Conservation (phyloP, 202 grass and related monocot species). For the Brachypodium distachyon region DNA sequence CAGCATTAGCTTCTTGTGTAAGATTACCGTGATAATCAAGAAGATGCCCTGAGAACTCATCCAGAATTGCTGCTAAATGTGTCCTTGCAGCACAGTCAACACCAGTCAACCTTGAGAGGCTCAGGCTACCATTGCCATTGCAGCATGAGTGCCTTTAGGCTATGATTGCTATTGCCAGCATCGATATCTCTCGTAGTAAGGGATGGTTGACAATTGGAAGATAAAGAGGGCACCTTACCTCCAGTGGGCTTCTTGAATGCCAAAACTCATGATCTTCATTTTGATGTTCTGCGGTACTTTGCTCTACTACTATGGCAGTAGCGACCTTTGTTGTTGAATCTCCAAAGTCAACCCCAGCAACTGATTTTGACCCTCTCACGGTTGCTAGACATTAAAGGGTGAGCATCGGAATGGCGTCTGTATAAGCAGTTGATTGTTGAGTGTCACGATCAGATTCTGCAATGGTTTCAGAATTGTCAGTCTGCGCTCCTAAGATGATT, state of each 20-base stretch:
- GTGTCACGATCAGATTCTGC: slow-evolving; percentile 22
- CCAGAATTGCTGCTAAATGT: slow-evolving; percentile 49
- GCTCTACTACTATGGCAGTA: not conserved
- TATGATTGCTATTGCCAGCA: slow-evolving; percentile 15
- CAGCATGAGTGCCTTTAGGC: too few relatives aligned
- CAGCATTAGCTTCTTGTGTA: slow-evolving; percentile 27
- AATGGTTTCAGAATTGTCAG: slow-evolving; percentile 7
- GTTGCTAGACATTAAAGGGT: not conserved
- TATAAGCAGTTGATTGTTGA: slow-evolving; percentile 3
- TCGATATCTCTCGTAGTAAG: slow-evolving; percentile 22
- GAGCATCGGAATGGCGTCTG: not conserved
- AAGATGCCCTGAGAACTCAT: slow-evolving; percentile 69
- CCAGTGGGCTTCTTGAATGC: slow-evolving; percentile 7
- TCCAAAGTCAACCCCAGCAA: not conserved
- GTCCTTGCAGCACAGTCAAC: slow-evolving; percentile 61
- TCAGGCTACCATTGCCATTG: slow-evolving; percentile 23
- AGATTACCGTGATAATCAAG: slow-evolving; percentile 73
- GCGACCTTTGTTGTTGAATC: not conserved
- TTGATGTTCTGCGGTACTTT: not conserved
- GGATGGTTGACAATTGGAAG: slow-evolving; percentile 16
- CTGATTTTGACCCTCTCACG: slow-evolving; percentile 11
- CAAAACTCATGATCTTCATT: slow-evolving; percentile 8
- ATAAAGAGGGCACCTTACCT: not conserved
- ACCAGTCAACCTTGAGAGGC: slow-evolving; percentile 36
- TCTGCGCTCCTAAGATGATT: slow-evolving; percentile 4